Evolutionary conservation across 306 rosid genomes (phyloP).

Genomic region (Quillaja saponaria): DNA sequence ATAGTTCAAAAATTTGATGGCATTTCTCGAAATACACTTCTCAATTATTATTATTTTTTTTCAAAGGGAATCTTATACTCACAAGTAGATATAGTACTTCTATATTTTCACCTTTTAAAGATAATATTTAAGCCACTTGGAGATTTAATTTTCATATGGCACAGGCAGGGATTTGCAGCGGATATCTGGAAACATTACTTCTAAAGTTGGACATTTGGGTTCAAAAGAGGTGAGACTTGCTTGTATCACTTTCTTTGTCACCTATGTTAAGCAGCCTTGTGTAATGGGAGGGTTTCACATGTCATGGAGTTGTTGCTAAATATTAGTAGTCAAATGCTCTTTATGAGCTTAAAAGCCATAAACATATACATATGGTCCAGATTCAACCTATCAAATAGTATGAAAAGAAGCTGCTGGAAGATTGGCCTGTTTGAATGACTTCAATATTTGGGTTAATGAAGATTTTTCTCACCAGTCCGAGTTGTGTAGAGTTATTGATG

Average conservation of each 20-base stretch:
- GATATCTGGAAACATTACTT: slow-evolving; percentile 59
- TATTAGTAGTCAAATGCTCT: too few species aligned
- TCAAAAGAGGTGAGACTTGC: slow-evolving; percentile 51
- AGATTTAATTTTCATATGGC: slow-evolving; percentile 55
- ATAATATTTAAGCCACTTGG: slow-evolving; percentile 36
- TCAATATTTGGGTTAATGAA: background rate
- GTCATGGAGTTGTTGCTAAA: too few species aligned
- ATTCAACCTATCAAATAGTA: too few species aligned
- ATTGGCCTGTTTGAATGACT: background rate
- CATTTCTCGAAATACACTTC: slow-evolving; percentile 1
- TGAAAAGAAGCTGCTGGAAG: background rate
- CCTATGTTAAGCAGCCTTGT: slow-evolving; percentile 1
- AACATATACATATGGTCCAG: too few species aligned
- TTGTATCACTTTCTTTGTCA: background rate
- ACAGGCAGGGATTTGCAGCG: slow-evolving; percentile 99
- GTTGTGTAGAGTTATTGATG: background rate
- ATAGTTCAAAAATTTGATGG: background rate
- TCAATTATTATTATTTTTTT: slow-evolving; percentile 5
- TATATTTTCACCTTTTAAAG: slow-evolving; percentile 6
- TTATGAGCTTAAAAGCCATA: too few species aligned
- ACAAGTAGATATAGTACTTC: background rate
- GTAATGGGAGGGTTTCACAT: background rate
- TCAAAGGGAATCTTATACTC: background rate
- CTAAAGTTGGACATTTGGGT: slow-evolving; percentile 67
- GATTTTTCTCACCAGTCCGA: too few species aligned